These are phyloP conservation scores for Blastomyces parvus DNA, from an alignment of 2,329 filamentous ascomycete genomes.

Conservation along the genomic window DNA sequence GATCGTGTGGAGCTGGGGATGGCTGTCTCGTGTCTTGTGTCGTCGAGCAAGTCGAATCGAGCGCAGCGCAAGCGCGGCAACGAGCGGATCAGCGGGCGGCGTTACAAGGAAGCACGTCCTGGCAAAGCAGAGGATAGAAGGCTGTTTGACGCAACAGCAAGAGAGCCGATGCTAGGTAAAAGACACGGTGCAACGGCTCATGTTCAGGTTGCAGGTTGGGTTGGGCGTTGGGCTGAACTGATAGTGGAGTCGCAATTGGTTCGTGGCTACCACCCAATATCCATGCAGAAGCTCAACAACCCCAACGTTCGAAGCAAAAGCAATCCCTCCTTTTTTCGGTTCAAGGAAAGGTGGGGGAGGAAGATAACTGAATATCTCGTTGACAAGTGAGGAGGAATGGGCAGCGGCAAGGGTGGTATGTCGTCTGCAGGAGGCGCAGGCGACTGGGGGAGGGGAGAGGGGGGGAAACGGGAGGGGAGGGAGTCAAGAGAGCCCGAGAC, in stretches of 20 bases:
- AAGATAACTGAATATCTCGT: not conserved
- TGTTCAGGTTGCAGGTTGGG: constrained; percentile 11
- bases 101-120: constrained; percentile 12
- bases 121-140: constrained; percentile 18
- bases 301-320: not conserved
- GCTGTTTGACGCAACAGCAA: constrained; percentile 16
- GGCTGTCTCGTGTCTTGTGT: not conserved
- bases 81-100: not conserved
- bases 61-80: not conserved
- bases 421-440: not conserved
- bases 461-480: not conserved
- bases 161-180: constrained; percentile 16
- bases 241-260: constrained; percentile 11
- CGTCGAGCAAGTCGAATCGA: not conserved
- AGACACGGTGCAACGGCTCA: constrained; percentile 15
- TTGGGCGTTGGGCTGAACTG: constrained; percentile 7
- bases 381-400: not conserved
- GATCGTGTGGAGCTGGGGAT: constrained; percentile 4
- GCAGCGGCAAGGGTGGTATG: not conserved
- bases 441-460: not conserved
- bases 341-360: not conserved
- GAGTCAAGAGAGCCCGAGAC: not conserved
- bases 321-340: not conserved
- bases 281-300: not conserved
- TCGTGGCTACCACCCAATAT: constrained; percentile 1